phyloP scores from a whole-genome alignment of 1,139 yeast species.

The Pichia sp. region DNA sequence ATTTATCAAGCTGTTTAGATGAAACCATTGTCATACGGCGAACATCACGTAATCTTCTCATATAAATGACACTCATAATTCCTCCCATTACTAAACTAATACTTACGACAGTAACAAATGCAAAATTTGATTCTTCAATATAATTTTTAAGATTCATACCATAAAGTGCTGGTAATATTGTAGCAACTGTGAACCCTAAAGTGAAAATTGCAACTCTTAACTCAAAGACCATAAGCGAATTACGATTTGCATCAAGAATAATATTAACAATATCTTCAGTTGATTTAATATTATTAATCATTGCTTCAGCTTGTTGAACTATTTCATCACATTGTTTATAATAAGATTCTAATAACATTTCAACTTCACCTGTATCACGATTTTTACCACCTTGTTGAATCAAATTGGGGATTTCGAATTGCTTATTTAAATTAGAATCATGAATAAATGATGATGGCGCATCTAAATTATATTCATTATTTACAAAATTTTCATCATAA shows the following conservation, averaged over 20 bases:
- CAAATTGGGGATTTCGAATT: not conserved
- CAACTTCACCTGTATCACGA: constrained; percentile 61
- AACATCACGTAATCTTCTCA: constrained; percentile 40
- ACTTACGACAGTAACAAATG: constrained; percentile 57
- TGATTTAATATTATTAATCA: constrained; percentile 78
- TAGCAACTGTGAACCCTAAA: constrained; percentile 76
- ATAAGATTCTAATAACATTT: constrained; percentile 86
- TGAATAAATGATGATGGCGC: not conserved
- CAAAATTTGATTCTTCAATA: constrained; percentile 68
- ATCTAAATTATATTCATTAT: not conserved
- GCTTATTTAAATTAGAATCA: not conserved
- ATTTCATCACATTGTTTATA: constrained; percentile 95
- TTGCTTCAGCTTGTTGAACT: constrained; percentile 86
- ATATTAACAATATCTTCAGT: constrained; percentile 97
- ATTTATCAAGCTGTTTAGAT: constrained; percentile 19
- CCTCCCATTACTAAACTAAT: constrained; percentile 43
- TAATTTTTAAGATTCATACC: constrained; percentile 94
- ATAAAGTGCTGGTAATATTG: constrained; percentile 71
- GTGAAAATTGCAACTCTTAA: constrained; percentile 81
- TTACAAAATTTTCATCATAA: too few species aligned
- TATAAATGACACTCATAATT: constrained; percentile 38
- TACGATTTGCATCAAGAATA: constrained; percentile 90
- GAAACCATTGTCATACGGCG: constrained; percentile 45
- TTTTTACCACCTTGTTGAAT: constrained; percentile 11
- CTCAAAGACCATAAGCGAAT: constrained; percentile 85